Conservation (phyloP, 1,139 yeast species). For the Oligophagozyma castellii region DNA sequence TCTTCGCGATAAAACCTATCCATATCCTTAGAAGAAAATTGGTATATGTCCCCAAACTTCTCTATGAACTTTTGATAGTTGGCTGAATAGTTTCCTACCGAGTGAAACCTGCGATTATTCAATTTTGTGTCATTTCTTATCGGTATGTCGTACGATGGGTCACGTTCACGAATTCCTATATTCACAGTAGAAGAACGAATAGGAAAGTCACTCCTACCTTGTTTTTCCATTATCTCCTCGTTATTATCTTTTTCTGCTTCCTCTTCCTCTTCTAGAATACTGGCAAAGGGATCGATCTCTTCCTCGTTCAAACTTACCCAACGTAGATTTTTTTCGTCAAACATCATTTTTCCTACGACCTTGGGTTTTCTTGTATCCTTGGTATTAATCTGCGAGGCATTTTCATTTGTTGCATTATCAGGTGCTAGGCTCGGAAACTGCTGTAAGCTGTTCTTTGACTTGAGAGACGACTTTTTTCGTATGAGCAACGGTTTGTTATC, state of each 20-base stretch:
- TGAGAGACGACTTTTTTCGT: constrained; percentile 6
- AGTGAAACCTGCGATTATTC: background rate
- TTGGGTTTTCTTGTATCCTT: too few relatives aligned
- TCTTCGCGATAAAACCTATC: constrained; percentile 24
- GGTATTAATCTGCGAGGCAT: constrained; percentile 4
- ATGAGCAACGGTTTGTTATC: constrained; percentile 16
- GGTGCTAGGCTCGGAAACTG: too few relatives aligned
- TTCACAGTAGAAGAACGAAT: constrained; percentile 14
- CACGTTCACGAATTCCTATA: constrained; percentile 2
- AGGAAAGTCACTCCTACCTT: constrained; percentile 12
- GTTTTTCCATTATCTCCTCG: constrained; percentile 4
- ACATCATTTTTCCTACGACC: constrained; percentile 37
- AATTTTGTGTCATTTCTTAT: background rate
- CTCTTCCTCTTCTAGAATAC: constrained; percentile 17
- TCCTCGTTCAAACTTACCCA: constrained; percentile 33
- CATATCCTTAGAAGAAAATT: constrained; percentile 14
- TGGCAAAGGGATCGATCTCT: constrained; percentile 29
- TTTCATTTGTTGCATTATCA: background rate
- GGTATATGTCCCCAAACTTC: constrained; percentile 10
- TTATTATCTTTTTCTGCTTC: too few relatives aligned
- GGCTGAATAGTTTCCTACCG: too few relatives aligned
- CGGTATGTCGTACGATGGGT: constrained; percentile 3
- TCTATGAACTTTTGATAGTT: constrained; percentile 4
- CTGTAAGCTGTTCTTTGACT: constrained; percentile 1
- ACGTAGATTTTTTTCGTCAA: constrained; percentile 39